phyloP scores from a whole-genome alignment of 139 green algal genomes.

The Chlorella sp. region DNA sequence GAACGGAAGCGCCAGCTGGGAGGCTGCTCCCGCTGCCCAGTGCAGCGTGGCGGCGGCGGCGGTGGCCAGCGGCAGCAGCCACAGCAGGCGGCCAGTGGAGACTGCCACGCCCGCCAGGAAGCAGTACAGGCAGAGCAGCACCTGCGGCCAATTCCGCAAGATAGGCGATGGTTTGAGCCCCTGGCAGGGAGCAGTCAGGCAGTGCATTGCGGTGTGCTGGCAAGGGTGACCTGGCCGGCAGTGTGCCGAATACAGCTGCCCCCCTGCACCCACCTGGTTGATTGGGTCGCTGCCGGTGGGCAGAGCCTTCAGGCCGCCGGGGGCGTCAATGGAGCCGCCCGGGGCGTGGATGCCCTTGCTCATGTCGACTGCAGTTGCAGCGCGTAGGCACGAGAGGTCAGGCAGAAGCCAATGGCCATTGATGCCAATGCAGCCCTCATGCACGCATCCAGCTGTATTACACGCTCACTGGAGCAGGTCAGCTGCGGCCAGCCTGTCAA shows the following conservation, averaged over 20 bases:
- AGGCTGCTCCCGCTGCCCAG: conserved; percentile 9
- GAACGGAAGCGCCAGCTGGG: conserved; percentile 41
- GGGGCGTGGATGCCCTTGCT: conserved; percentile 11
- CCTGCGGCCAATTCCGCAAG: no score
- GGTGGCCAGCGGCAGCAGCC: conserved; percentile 71
- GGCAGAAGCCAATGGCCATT: no score
- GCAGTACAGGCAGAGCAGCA: conserved; percentile 82
- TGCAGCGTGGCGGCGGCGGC: conserved; percentile 39
- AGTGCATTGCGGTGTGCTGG: no score
- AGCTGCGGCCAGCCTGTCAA: no score
- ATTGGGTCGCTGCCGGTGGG: neutral
- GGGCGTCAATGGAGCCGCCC: neutral
- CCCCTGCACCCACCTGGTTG: conserved; percentile 9
- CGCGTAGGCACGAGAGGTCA: no score
- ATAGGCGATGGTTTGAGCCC: no score
- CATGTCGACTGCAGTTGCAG: conserved; percentile 4
- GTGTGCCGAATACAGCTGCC: no score
- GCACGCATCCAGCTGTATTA: no score
- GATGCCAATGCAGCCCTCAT: no score
- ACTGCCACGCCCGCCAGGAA: conserved; percentile 83
- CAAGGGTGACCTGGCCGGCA: no score
- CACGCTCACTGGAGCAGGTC: no score
- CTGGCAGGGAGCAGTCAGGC: no score
- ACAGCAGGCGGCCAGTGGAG: conserved; percentile 66
- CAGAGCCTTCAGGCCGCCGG: neutral